Conservation (phyloP, 192 early-diverging fungal genomes). For the Backusella westeae region DNA sequence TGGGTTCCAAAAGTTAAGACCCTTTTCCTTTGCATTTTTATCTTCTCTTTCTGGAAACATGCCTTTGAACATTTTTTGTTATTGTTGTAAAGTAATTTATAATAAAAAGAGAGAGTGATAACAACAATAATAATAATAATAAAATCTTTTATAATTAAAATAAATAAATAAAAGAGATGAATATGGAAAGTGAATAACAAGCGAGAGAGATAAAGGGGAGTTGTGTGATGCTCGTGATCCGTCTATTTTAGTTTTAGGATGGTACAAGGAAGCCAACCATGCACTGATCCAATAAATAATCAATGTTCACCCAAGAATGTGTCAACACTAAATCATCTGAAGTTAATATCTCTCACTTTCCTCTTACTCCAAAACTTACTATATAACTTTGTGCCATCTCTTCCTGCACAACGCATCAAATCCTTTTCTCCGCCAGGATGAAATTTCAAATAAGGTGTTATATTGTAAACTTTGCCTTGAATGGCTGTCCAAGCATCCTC, state of each 20-base stretch:
- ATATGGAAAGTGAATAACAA: neutral
- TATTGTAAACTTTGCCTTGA: slow-evolving; percentile 89
- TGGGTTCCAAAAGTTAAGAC: slow-evolving; percentile 3
- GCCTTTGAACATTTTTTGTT: neutral
- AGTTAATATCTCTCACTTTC: neutral
- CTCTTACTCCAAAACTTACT: neutral
- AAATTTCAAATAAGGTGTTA: slow-evolving; percentile 85
- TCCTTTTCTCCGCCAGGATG: slow-evolving; percentile 88
- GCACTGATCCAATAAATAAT: slow-evolving; percentile 83
- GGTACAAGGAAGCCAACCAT: slow-evolving; percentile 60
- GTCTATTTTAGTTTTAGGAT: neutral
- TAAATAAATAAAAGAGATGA: neutral
- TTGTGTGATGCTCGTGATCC: neutral
- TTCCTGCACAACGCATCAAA: slow-evolving; percentile 54
- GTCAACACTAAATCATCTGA: slow-evolving; percentile 49
- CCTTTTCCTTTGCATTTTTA: neutral
- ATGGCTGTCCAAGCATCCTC: slow-evolving; percentile 91
- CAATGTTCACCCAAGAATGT: slow-evolving; percentile 95
- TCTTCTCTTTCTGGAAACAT: neutral
- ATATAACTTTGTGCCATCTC: neutral
- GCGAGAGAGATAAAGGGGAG: neutral
- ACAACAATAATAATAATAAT: neutral
- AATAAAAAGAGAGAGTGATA: neutral
- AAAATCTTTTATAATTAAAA: neutral
- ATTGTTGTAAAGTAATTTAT: neutral